These are phyloP conservation scores for Pseudocercospora macadamiae DNA, from an alignment of 2,329 filamentous ascomycete species.

Conservation along the genomic window DNA sequence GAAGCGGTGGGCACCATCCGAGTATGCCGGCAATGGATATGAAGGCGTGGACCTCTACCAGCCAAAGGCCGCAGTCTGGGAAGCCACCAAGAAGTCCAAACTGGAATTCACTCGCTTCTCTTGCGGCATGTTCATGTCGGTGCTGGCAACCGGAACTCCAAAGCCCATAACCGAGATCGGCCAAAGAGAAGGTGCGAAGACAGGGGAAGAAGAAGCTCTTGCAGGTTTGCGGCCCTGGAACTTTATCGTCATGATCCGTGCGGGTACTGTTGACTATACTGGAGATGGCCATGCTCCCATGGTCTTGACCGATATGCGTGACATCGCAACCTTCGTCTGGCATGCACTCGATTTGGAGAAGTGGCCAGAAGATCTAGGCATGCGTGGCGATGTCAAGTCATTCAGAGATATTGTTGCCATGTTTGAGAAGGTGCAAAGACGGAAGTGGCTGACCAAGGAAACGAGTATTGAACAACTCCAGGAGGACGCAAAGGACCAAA, in stretches of 20 bases:
- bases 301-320: constrained; percentile 53
- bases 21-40: constrained; percentile 48
- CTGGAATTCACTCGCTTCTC: constrained; percentile 34
- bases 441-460: constrained; percentile 34
- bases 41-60: constrained; percentile 33
- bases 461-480: constrained; percentile 30
- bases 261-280: constrained; percentile 53
- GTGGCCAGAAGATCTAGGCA: constrained; percentile 50
- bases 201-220: constrained; percentile 36
- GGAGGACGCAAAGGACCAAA: constrained; percentile 20
- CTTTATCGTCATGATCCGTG: constrained; percentile 50
- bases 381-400: constrained; percentile 34
- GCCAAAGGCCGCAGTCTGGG: constrained; percentile 32
- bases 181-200: constrained; percentile 23
- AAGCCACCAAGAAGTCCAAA: constrained; percentile 25
- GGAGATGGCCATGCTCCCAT: constrained; percentile 51
- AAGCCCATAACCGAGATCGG: constrained; percentile 30
- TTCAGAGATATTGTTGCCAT: constrained; percentile 32
- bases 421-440: constrained; percentile 32
- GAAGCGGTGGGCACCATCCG: constrained; percentile 62
- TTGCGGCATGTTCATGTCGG: constrained; percentile 36
- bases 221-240: constrained; percentile 42
- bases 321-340: constrained; percentile 53
- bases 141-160: constrained; percentile 34
- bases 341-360: constrained; percentile 45